Evolutionary conservation across 352 stramenopile genomes (phyloP).

Genomic region (Halophytophthora batemanensis): DNA sequence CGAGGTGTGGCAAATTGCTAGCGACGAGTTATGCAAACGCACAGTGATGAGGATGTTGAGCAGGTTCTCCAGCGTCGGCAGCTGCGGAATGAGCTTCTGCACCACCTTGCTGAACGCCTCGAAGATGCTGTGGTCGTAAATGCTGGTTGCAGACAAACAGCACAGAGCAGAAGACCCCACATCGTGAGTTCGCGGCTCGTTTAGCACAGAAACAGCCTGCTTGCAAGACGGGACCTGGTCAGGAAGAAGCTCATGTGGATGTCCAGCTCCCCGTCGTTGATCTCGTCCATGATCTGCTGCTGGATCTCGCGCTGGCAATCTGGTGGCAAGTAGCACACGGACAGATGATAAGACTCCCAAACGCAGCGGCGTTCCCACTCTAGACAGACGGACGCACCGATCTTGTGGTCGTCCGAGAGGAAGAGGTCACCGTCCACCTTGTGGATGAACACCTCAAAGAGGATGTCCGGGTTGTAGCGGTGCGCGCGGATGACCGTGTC

Average conservation of each 20-base stretch:
- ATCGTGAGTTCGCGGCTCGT: background rate
- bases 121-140: conserved; percentile 97
- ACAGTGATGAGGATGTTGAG: conserved; percentile 97
- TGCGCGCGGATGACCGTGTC: conserved; percentile 87
- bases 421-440: conserved; percentile 99
- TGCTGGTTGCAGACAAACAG: conserved; percentile 29
- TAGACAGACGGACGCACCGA: conserved; percentile 48
- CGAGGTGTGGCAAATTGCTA: background rate
- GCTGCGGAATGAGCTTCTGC: conserved; percentile 96
- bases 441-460: conserved; percentile 99
- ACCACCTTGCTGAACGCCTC: conserved; percentile 97
- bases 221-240: conserved; percentile 32
- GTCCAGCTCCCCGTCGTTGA: conserved; percentile 92
- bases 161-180: background rate
- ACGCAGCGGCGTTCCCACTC: background rate
- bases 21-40: background rate
- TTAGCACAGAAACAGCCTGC: background rate
- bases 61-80: conserved; percentile 97
- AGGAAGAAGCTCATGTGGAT: conserved; percentile 93
- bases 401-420: conserved; percentile 98
- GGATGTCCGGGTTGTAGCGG: conserved; percentile 94
- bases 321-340: conserved; percentile 8
- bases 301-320: conserved; percentile 97
- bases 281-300: conserved; percentile 95
- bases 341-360: background rate